These are phyloP conservation scores for Leccinum proliferum DNA, from an alignment of 1,284 basidiomycete genomes.

Conservation along the genomic window DNA sequence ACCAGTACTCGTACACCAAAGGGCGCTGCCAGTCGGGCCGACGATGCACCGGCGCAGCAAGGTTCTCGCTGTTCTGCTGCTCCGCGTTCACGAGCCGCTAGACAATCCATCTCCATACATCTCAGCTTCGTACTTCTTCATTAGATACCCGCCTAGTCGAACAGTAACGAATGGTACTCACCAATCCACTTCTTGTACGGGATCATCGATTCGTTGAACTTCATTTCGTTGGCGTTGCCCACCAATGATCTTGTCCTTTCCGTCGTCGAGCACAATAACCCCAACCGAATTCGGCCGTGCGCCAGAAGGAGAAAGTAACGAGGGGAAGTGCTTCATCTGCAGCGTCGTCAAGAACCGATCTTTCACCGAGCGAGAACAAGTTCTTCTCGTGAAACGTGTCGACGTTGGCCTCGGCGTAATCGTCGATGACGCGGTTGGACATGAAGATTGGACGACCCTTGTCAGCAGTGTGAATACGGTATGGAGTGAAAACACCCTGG, in stretches of 20 bases:
- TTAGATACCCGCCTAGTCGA: not conserved
- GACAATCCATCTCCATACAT: not conserved
- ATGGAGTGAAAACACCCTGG: constrained; percentile 29
- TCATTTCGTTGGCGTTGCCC: constrained; percentile 83
- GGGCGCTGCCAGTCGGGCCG: constrained; percentile 38
- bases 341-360: constrained; percentile 63
- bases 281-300: not conserved
- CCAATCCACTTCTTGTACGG: constrained; percentile 97
- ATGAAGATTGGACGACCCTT: constrained; percentile 97
- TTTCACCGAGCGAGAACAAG: constrained; percentile 70
- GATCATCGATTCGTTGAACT: constrained; percentile 98
- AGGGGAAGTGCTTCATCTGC: constrained; percentile 96
- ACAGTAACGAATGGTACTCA: constrained; percentile 35
- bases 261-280: constrained; percentile 65
- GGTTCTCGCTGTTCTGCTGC: constrained; percentile 7
- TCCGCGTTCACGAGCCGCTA: not conserved
- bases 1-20: constrained; percentile 65
- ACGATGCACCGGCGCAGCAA: not conserved
- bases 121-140: not conserved
- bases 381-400: constrained; percentile 98
- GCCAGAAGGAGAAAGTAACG: constrained; percentile 32
- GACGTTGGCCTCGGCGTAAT: constrained; percentile 90
- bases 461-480: constrained; percentile 55
- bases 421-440: constrained; percentile 93
- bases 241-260: constrained; percentile 92